Base-by-base conservation (phyloP, 345 rosid species). In the Bruguiera gymnorhiza region DNA sequence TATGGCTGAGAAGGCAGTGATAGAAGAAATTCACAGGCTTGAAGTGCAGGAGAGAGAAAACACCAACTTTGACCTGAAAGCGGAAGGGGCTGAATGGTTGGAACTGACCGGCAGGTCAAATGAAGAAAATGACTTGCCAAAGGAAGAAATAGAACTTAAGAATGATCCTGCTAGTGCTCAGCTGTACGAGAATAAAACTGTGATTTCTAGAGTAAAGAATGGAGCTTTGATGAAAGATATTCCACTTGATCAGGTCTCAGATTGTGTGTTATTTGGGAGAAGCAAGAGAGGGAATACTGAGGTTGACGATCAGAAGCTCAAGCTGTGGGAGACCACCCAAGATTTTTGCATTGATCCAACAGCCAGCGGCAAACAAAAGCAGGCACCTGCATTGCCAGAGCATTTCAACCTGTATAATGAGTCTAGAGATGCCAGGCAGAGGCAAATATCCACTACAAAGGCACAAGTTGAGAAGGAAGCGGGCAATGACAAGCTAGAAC, bases 401-500 rank as follows among this genome's bases (percentile, higher is more conserved):
- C 75, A 58, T 65, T 54, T 54, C 56, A 16, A 9, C 3, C 24
- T 29, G 53, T 67, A 50, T 67, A 81, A 24, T 53, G 63, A 65
- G 69, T 24, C 56, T 74, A 39, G 20, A 65, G 43, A 32, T 31
- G 63, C 34, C 65, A 70, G 57, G 57, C 55, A 39, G 67, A 82
- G 73, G 70, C 66, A 13, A 60, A 43, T 64, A 68, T 80, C 80
- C 51, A 74, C 80, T 66, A 77, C 84, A 69, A 95, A 90, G 69
- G 73, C 76, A 61, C 86, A 83, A 70, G 73, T 79, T 48, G 96
- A 89, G 86, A 86, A 85, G 80, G 90, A 87, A 73, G 77, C 87
- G 65, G 86, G 81, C 21, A 70, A 88, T 20, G 92, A 89, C 85
- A 86, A 76, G 83, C 80, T 87, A n/a, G 96, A 88, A 80, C 70